Base-by-base conservation (phyloP, 2,329 filamentous ascomycete genomes). In the Botrytis fragariae region DNA sequence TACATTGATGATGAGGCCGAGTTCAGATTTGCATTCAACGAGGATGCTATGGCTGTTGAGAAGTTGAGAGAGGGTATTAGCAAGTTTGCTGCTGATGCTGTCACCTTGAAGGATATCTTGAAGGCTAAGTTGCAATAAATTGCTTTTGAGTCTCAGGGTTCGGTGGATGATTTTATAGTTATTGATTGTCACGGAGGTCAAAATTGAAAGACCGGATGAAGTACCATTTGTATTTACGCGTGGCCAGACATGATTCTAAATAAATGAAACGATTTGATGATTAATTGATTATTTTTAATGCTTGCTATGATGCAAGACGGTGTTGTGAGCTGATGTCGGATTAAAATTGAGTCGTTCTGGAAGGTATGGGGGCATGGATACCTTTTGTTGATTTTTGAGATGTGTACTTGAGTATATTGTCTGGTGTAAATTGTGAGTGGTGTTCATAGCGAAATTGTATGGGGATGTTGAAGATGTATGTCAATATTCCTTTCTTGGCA, bases 11-110 rank as follows among this genome's bases (percentile, higher is more conserved):
- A 96, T 85, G 96, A 99, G 90, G 81, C 94, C 71, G 82, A 85
- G 68, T 99, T 98, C 95, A 94, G 96, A 84, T 99, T 98, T 88
- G 93, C 95, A 86, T 97, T 99, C 91, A 99, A 99, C 89, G 96
- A 99, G 89, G 94, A 99, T 82, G 92, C 95, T 84, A 99, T 99
- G 96, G 96, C 93, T 77, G 94, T 97, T 78, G 95, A 98, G 92
- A 99, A 99, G 92, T 91, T 99, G 80, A 93, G 95, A 76, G 96
- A 99, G 87, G 96, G 96, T 86, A 99, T 99, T 88, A 97, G 93
- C 89, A 98, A 98, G 88, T 99, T 99, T 82, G 95, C 96, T 74
- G 96, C 96, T 79, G 96, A 99, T 82, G 95, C 96, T 79, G 86
- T 95, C 78, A 97, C 94, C 74, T 91, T 99, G 80, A 98, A 98